Conservation (phyloP, 257 asterid species). For the Plantago major region DNA sequence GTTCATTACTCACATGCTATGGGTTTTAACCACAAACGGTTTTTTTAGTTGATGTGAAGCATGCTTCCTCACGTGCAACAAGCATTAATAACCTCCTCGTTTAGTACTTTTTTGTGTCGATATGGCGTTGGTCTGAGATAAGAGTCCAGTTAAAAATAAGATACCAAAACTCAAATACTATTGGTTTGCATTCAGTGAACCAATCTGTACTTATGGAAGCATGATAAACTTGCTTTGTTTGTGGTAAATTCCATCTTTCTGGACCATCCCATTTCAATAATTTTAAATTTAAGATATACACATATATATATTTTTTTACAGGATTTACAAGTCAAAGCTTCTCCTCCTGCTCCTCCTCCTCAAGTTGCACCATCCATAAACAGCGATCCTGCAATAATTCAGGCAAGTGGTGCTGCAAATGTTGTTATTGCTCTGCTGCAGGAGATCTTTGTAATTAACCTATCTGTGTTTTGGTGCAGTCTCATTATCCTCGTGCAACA, state of each 20-base stretch:
- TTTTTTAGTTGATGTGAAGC: too few relatives aligned
- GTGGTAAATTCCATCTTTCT: background rate
- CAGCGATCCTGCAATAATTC: constrained; percentile 95
- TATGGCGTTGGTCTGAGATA: too few relatives aligned
- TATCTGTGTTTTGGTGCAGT: constrained; percentile 48
- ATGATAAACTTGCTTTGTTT: constrained; percentile 1
- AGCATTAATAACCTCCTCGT: too few relatives aligned
- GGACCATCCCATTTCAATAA: too few relatives aligned
- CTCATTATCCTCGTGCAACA: constrained; percentile 75
- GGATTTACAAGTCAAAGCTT: constrained; percentile 95
- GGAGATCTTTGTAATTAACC: constrained; percentile 19
- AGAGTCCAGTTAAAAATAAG: too few relatives aligned
- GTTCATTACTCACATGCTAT: too few relatives aligned
- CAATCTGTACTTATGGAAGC: background rate
- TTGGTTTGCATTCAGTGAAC: too few relatives aligned
- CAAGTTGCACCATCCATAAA: constrained; percentile 55
- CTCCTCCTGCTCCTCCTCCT: constrained; percentile 69
- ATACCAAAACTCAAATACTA: too few relatives aligned
- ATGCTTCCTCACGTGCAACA: too few relatives aligned
- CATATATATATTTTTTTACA: constrained; percentile 20
- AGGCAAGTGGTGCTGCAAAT: constrained; percentile 42
- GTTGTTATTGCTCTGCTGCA: constrained; percentile 11
- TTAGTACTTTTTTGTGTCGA: too few relatives aligned
- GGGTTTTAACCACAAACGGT: too few relatives aligned
- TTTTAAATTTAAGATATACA: too few relatives aligned